Percentiles rank a stretch among this genome's conserved stretches.
phyloP scores from a whole-genome alignment of 768 basidiomycete genomes.

The Termitomyces sp. region DNA sequence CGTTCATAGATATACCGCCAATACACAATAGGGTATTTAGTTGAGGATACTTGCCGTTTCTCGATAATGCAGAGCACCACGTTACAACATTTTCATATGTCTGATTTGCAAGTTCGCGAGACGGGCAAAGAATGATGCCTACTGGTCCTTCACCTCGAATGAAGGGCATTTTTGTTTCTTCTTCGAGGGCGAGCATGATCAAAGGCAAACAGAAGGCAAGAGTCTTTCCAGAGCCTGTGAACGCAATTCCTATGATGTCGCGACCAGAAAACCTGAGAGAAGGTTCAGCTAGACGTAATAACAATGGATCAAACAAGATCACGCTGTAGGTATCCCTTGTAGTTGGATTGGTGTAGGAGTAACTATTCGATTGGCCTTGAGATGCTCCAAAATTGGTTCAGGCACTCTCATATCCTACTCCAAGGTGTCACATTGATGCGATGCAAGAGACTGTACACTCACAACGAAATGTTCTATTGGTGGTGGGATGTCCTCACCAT shows the following conservation, averaged over 20 bases:
- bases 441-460: constrained; percentile 9
- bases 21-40: constrained; percentile 90
- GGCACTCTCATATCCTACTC: constrained; percentile 98
- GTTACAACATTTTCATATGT: constrained; percentile 91
- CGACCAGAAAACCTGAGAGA: constrained; percentile 78
- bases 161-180: constrained; percentile 87
- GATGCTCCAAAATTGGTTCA: constrained; percentile 70
- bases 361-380: constrained; percentile 81
- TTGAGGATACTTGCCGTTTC: constrained; percentile 76
- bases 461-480: constrained; percentile 88
- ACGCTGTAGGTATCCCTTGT: constrained; percentile 96
- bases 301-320: constrained; percentile 10
- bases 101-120: constrained; percentile 93
- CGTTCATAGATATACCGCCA: constrained; percentile 96
- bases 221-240: constrained; percentile 98
- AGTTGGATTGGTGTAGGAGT: constrained; percentile 94
- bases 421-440: constrained; percentile 3
- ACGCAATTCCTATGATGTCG: constrained; percentile 98
- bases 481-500: constrained; percentile 90
- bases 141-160: constrained; percentile 93
- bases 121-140: constrained; percentile 95
- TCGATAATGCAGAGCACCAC: constrained; percentile 82
- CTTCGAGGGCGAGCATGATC: constrained; percentile 94
- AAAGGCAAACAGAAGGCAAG: constrained; percentile 97
- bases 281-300: constrained; percentile 10